Percentiles rank a stretch among this genome's conserved stretches.
Evolutionary conservation across 2,329 filamentous ascomycete species (phyloP).

Genomic region (Apiospora marii): DNA sequence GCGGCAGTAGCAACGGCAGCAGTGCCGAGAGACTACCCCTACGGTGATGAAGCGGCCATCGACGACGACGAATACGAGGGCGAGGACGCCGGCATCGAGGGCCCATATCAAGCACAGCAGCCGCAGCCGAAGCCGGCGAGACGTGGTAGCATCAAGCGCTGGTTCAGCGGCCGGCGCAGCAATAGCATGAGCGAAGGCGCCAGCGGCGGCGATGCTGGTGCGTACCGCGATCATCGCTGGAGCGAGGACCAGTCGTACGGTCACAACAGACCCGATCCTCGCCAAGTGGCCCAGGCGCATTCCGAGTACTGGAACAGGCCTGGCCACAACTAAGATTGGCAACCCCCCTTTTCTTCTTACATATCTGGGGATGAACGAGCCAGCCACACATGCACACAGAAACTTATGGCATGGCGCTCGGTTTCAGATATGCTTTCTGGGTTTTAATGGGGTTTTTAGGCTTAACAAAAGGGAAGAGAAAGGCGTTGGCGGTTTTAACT

Average conservation of each 20-base stretch:
- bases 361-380: not conserved
- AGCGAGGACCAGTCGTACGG: not conserved
- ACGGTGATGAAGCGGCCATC: not conserved
- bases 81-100: constrained; percentile 25
- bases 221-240: not conserved
- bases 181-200: constrained; percentile 22
- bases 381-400: not conserved
- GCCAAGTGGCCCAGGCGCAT: not conserved
- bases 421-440: not conserved
- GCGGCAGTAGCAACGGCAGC: not conserved
- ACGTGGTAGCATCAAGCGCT: constrained; percentile 32
- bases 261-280: not conserved
- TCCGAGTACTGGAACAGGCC: constrained; percentile 16
- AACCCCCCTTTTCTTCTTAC: not conserved
- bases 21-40: not conserved
- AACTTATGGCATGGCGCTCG: not conserved
- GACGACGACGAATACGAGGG: not conserved
- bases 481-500: constrained; percentile 14
- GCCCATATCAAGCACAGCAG: not conserved
- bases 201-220: not conserved
- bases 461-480: not conserved
- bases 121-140: constrained; percentile 7
- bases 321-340: not conserved
- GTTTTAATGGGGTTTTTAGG: not conserved
- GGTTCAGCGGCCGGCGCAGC: constrained; percentile 33